Base-by-base conservation (phyloP, 345 rosid genomes). In the Stellera chamaejasme region DNA sequence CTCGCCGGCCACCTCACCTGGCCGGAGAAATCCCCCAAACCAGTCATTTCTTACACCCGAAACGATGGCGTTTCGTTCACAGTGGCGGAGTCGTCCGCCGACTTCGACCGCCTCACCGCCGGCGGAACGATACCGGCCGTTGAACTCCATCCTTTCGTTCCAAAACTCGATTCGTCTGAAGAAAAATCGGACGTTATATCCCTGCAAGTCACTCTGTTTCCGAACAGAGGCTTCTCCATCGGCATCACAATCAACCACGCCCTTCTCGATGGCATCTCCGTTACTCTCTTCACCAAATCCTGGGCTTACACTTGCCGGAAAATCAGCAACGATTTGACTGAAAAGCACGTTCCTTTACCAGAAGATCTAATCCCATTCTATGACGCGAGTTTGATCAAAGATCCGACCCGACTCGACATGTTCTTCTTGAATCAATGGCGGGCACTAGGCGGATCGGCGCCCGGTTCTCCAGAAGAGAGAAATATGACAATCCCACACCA, bases 191-290 rank as follows among this genome's bases (percentile, higher is more conserved):
- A 61, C 0, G 43, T 49, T 0, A 48, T 69, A 0, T 51, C 78
- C 0, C 14, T 58, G 3, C 73, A 75, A 50, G 67, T 75, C 56
- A 75, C 79, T 14, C 25, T 75, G 16, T 75, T 75, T 27, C 75
- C 70, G 0, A 41, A 70, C 50, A 44, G 53, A 0, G 79, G 79
- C 5, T 67, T 75, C 49, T 45, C 70, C 57, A 54, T 75, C 27
- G 75, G 75, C 10, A 10, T 57, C 0, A 27, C 36, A 2, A 49
- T 44, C 48, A 72, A 64, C 60, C 79, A 75, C 10, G 70, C 68
- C 3, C 62, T 58, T 42, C 27, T 54, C 5, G 79, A 75, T 28
- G 79, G 75, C 0, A 59, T 55, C 48, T 16, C 66, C 11, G 16
- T 54, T 4, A 57, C 45, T 52, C 55, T n/a, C 39, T 75, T 75